A percentile compares a stretch with the other conserved stretches of the same genome.
Evolutionary conservation across 2,329 filamentous ascomycete genomes (phyloP).

Genomic region (Trichophaea hybrida): DNA sequence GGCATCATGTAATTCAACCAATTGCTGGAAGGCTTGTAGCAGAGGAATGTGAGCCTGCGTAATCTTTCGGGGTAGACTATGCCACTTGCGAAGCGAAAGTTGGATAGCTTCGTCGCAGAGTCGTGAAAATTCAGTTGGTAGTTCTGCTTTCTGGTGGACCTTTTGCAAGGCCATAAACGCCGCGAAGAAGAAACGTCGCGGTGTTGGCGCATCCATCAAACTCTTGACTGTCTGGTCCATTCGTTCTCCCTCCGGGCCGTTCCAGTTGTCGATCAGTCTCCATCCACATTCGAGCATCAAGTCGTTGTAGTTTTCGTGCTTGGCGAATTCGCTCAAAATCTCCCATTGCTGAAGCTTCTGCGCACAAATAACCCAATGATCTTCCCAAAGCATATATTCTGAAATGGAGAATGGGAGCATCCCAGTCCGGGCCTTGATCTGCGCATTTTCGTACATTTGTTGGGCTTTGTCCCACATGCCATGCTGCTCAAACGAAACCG

Average conservation of each 20-base stretch:
- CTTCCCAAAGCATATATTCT: slow-evolving; percentile 99
- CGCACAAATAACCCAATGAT: slow-evolving; percentile 95
- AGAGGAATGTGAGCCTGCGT: slow-evolving; percentile 92
- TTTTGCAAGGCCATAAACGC: slow-evolving; percentile 95
- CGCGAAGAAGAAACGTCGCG: slow-evolving; percentile 89
- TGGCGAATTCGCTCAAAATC: slow-evolving; percentile 90
- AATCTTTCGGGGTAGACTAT: slow-evolving; percentile 84
- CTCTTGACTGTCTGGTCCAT: slow-evolving; percentile 90
- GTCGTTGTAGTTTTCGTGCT: slow-evolving; percentile 97
- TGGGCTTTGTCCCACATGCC: slow-evolving; percentile 99
- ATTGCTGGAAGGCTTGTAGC: slow-evolving; percentile 91
- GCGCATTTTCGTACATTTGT: slow-evolving; percentile 87
- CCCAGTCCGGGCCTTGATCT: slow-evolving; percentile 91
- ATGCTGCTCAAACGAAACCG: slow-evolving; percentile 93
- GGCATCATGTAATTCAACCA: slow-evolving; percentile 94
- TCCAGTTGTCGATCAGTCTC: slow-evolving; percentile 93
- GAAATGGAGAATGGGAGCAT: slow-evolving; percentile 91
- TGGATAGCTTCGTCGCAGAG: slow-evolving; percentile 96
- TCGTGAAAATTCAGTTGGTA: slow-evolving; percentile 64
- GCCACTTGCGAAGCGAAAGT: slow-evolving; percentile 94
- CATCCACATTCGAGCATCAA: slow-evolving; percentile 88
- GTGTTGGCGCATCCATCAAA: slow-evolving; percentile 92
- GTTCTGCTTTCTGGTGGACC: slow-evolving; percentile 78
- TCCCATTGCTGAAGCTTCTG: slow-evolving; percentile 99
- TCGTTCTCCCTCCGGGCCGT: slow-evolving; percentile 69